A percentile compares a stretch with the other conserved stretches of the same genome.
These are phyloP conservation scores for Microdochium paspali DNA, from an alignment of 2,329 filamentous ascomycete species.

Conservation along the genomic window DNA sequence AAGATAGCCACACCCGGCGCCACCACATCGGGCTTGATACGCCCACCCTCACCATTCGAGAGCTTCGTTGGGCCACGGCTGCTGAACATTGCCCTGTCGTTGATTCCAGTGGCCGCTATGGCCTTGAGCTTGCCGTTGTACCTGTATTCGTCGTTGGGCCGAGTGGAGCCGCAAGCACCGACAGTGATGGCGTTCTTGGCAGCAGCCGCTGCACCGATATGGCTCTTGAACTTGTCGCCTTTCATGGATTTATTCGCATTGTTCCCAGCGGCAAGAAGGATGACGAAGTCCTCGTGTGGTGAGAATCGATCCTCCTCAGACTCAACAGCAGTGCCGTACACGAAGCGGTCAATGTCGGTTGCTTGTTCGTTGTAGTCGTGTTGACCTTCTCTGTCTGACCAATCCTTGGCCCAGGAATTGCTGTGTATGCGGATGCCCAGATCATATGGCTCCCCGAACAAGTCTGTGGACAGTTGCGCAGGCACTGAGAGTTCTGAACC, in stretches of 20 bases:
- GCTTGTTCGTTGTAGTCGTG: not conserved
- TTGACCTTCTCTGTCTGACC: not conserved
- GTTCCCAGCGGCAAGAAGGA: not conserved
- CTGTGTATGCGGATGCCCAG: not conserved
- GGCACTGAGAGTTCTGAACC: not conserved
- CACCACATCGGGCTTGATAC: not conserved
- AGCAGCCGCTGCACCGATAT: not conserved
- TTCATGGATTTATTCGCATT: not conserved
- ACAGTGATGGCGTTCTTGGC: not conserved
- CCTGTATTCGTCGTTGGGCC: not conserved
- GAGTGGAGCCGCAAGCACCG: not conserved
- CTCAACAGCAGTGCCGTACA: not conserved
- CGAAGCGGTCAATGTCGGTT: not conserved
- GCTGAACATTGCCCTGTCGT: not conserved
- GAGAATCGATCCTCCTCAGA: not conserved
- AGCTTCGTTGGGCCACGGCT: not conserved
- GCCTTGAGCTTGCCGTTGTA: not conserved
- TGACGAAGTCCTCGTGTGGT: not conserved
- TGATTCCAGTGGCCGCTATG: not conserved
- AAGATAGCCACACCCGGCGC: not conserved
- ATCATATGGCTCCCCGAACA: not conserved
- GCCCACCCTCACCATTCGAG: not conserved
- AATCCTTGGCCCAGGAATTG: not conserved
- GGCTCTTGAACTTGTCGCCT: not conserved
- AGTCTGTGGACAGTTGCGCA: not conserved